These are phyloP conservation scores for Penicillium paradoxum DNA, from an alignment of 495 filamentous ascomycete species.

Conservation along the genomic window DNA sequence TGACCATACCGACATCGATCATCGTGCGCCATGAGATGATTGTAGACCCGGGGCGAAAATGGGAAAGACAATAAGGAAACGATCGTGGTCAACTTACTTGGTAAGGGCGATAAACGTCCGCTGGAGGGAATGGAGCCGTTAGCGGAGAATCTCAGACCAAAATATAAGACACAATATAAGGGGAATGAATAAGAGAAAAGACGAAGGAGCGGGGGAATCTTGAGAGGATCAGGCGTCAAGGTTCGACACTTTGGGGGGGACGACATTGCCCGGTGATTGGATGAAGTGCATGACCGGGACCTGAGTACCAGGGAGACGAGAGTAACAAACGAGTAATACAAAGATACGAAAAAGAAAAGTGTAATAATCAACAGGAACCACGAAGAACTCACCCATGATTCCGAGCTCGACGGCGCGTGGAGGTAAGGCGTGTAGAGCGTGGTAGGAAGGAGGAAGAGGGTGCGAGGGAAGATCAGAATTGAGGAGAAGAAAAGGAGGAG, in stretches of 20 bases:
- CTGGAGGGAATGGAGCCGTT: constrained; percentile 25
- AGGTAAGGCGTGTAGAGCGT: neutral
- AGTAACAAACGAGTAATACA: constrained; percentile 24
- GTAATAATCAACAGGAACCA: constrained; percentile 6
- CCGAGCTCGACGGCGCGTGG: constrained; percentile 4
- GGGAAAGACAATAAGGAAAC: neutral
- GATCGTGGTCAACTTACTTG: constrained; percentile 41
- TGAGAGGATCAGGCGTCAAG: constrained; percentile 25
- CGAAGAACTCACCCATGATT: constrained; percentile 31
- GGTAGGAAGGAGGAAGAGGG: constrained; percentile 9
- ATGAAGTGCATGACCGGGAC: constrained; percentile 16
- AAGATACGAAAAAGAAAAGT: constrained; percentile 15
- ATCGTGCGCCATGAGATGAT: neutral
- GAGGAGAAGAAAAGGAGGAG: constrained; percentile 12
- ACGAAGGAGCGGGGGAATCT: constrained; percentile 23
- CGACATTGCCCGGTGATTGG: constrained; percentile 19
- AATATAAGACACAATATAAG: constrained; percentile 18
- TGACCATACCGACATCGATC: neutral
- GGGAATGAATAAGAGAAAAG: constrained; percentile 12
- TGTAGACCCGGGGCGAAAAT: constrained; percentile 1
- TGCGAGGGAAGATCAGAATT: constrained; percentile 10
- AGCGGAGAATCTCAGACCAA: constrained; percentile 20
- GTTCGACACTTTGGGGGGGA: constrained; percentile 16
- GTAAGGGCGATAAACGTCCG: constrained; percentile 53
- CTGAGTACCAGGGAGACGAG: constrained; percentile 20